Conservation (phyloP, 495 filamentous ascomycete species). For the Penicillium ucsense region DNA sequence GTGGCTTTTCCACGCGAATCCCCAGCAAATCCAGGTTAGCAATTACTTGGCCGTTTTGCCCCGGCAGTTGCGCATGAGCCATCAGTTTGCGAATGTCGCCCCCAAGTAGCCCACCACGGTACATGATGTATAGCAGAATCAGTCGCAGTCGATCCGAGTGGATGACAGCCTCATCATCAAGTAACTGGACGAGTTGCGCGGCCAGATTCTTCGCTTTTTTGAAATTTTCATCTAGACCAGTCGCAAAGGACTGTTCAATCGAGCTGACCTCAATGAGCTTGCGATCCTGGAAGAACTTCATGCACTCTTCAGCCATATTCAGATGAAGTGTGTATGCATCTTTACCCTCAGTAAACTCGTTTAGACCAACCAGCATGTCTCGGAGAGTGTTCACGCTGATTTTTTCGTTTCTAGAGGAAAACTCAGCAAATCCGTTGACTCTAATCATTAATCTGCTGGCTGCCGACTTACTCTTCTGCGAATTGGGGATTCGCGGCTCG, state of each 20-base stretch:
- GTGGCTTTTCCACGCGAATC: constrained; percentile 56
- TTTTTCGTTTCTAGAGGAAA: constrained; percentile 39
- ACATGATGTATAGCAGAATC: constrained; percentile 76
- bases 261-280: constrained; percentile 82
- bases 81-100: constrained; percentile 79
- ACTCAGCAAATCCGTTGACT: neutral
- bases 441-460: neutral
- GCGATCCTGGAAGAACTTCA: constrained; percentile 76
- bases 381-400: constrained; percentile 82
- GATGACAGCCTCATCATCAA: constrained; percentile 68
- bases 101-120: constrained; percentile 76
- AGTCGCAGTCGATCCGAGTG: constrained; percentile 72
- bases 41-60: constrained; percentile 61
- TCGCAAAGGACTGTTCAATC: constrained; percentile 77
- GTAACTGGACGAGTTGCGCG: constrained; percentile 71
- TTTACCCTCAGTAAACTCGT: constrained; percentile 90
- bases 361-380: constrained; percentile 91
- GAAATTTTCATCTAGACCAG: constrained; percentile 86
- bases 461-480: constrained; percentile 48
- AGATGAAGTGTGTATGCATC: constrained; percentile 91
- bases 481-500: constrained; percentile 91
- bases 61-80: constrained; percentile 69
- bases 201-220: constrained; percentile 83
- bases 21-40: constrained; percentile 76
- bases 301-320: constrained; percentile 96